Conservation (phyloP, 192 early-diverging fungal genomes). For the Polychytrium aggregatum region DNA sequence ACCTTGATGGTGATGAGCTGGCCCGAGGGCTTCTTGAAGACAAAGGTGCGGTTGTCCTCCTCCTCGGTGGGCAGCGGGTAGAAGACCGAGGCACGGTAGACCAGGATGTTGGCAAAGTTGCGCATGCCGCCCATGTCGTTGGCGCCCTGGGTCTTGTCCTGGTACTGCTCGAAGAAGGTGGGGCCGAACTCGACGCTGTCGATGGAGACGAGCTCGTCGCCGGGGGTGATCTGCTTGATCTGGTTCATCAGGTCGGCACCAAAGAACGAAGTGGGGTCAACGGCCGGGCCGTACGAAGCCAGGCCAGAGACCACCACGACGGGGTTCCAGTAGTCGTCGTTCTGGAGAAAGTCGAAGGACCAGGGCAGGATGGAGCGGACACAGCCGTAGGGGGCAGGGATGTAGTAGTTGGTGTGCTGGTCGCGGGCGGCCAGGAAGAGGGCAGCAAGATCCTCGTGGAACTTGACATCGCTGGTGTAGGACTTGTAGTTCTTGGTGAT, state of each 20-base stretch:
- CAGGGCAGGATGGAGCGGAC: slow-evolving; percentile 1
- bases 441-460: slow-evolving; percentile 8
- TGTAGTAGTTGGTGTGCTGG: slow-evolving; percentile 10
- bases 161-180: neutral
- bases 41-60: neutral
- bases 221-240: neutral
- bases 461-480: neutral
- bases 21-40: neutral
- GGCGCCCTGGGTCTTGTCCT: neutral
- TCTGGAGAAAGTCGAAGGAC: slow-evolving; percentile 5
- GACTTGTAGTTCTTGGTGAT: too few species aligned
- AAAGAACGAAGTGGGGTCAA: too few species aligned
- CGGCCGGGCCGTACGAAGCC: neutral
- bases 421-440: slow-evolving; percentile 14
- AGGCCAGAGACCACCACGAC: neutral
- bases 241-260: too few species aligned
- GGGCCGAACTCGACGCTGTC: slow-evolving; percentile 1
- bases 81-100: too few species aligned
- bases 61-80: too few species aligned
- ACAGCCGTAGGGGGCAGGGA: slow-evolving; percentile 7
- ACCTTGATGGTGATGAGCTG: too few species aligned
- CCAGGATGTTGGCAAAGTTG: too few species aligned
- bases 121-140: too few species aligned
- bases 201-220: slow-evolving; percentile 6
- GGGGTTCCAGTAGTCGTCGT: slow-evolving; percentile 6